Base-by-base conservation (phyloP, 2,329 filamentous ascomycete genomes). In the Hypoxylon sp. region DNA sequence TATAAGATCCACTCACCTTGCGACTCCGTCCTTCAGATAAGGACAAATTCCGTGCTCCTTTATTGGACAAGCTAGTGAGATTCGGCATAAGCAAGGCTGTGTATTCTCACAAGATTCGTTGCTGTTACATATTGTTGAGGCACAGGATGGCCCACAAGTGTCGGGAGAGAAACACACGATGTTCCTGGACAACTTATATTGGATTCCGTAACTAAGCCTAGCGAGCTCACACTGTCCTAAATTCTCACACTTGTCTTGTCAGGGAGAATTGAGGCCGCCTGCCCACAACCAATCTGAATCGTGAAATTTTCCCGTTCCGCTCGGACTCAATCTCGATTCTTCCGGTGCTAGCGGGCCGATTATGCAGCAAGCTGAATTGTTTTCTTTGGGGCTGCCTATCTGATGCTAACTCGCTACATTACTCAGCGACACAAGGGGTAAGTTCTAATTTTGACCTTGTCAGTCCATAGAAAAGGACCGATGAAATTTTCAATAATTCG, bases 291-390 rank as follows among this genome's bases (percentile, higher is more conserved):
- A 52, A 61, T 63, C 46, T 52, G 50, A 23, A 59, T 64, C 61
- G 29, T 63, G 52, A 39, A 32, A 45, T 59, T 41, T 54, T 61
- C 47, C 47, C 41, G 34, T 65, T 55, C 61, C 57, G 39, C 52
- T 30, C 37, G 37, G 32, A 29, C 29, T 51, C 23, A 32, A 68
- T 63, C 53, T 56, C 50, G 55, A 63, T 54, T 59, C 50, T 61
- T 48, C 61, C 65, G 65, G 64, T 37, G 51, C 23, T 61, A 16
- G 56, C 65, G 67, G 67, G 50, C 67, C 65, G 61, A 70, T 68
- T 68, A 63, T 69, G 41, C 39, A 65, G 51, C 50, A 32, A 50
- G 29, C 58, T 47, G 52, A 62, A 61, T 58, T 65, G 23, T 3
- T 53, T 56, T 30, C 19, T 23, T 27, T 54, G 52, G 50, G 58